Evolutionary conservation across 2,329 filamentous ascomycete species (phyloP).

Genomic region (Alternaria gaisen): DNA sequence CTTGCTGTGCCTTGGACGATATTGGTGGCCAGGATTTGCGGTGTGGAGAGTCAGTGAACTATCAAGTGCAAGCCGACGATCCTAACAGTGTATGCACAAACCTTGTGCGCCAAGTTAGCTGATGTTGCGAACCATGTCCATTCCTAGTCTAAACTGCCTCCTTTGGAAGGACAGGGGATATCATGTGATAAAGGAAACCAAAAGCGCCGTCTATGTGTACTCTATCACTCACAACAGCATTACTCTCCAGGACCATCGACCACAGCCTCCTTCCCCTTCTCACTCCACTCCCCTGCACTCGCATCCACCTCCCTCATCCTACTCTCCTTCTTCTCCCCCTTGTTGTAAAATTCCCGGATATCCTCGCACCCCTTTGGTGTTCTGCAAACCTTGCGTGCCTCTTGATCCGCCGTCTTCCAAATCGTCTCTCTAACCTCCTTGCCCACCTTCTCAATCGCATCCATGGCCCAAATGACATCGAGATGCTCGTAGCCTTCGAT

Average conservation of each 20-base stretch:
- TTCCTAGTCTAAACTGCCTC: background rate
- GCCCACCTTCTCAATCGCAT: slow-evolving; percentile 83
- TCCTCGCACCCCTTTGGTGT: slow-evolving; percentile 71
- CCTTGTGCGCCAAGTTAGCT: background rate
- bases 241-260: slow-evolving; percentile 33
- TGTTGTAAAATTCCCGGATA: slow-evolving; percentile 39
- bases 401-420: slow-evolving; percentile 74
- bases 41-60: background rate
- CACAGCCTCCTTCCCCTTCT: slow-evolving; percentile 39
- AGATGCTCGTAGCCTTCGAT: slow-evolving; percentile 89
- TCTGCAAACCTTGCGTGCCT: slow-evolving; percentile 67
- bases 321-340: slow-evolving; percentile 22
- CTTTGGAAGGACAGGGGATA: background rate
- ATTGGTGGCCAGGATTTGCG: background rate
- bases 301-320: slow-evolving; percentile 36
- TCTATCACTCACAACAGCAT: slow-evolving; percentile 23
- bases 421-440: slow-evolving; percentile 80
- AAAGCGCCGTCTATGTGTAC: background rate
- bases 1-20: background rate
- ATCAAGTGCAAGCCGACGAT: background rate
- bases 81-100: background rate
- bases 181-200: slow-evolving; percentile 5
- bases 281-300: slow-evolving; percentile 45
- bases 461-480: slow-evolving; percentile 95
- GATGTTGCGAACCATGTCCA: slow-evolving; percentile 1